A percentile compares a stretch with the other conserved stretches of the same genome.
Conservation (phyloP, 768 basidiomycete species). For the Astraeus odoratus region DNA sequence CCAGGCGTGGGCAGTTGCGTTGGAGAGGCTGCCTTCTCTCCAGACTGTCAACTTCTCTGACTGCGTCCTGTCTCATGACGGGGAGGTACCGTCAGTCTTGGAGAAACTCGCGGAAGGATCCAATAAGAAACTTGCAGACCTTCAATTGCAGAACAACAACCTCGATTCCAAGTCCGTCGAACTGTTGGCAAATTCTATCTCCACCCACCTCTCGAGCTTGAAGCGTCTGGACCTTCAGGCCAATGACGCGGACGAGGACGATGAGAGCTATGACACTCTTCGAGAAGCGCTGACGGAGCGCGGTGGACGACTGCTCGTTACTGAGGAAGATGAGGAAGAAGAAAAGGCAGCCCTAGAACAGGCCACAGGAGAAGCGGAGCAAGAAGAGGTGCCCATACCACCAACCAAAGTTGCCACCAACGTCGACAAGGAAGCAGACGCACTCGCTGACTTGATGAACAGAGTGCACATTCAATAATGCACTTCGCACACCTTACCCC, state of each 20-base stretch:
- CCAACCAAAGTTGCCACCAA: conserved; percentile 20
- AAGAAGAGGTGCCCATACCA: conserved; percentile 14
- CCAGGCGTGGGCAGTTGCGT: conserved; percentile 53
- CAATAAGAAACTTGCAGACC: conserved; percentile 63
- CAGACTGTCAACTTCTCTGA: conserved; percentile 85
- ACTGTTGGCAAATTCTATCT: conserved; percentile 61
- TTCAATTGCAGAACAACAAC: conserved; percentile 91
- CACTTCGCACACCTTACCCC: neutral
- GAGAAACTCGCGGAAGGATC: conserved; percentile 58
- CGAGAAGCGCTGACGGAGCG: conserved; percentile 50
- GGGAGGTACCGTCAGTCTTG: conserved; percentile 65
- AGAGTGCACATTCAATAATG: conserved; percentile 48
- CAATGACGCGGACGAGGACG: conserved; percentile 81
- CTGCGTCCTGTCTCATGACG: conserved; percentile 79
- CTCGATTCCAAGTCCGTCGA: conserved; percentile 64
- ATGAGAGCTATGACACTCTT: conserved; percentile 52
- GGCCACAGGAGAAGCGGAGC: conserved; percentile 25
- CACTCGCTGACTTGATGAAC: conserved; percentile 58
- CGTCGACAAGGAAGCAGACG: conserved; percentile 37
- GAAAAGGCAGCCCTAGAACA: conserved; percentile 32
- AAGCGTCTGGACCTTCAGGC: conserved; percentile 80
- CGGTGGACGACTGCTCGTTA: conserved; percentile 58
- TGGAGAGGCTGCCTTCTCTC: conserved; percentile 66
- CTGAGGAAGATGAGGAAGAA: conserved; percentile 74
- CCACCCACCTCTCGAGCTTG: conserved; percentile 49